Percentiles rank a stretch among this genome's conserved stretches.
Evolutionary conservation across 192 early-diverging fungal genomes (phyloP).

Genomic region (Coemansia umbellata): DNA sequence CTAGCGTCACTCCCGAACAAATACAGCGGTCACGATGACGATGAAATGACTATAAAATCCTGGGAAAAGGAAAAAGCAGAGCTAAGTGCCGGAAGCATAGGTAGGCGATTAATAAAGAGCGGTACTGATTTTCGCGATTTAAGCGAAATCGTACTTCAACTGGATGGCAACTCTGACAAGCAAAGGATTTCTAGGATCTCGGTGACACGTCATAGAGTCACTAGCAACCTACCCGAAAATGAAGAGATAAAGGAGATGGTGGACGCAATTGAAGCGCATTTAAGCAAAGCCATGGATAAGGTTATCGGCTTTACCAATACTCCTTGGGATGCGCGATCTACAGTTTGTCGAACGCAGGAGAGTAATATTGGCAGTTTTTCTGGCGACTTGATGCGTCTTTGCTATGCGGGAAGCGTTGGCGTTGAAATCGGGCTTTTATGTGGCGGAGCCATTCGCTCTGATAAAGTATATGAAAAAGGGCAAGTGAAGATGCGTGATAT

Average conservation of each 20-base stretch:
- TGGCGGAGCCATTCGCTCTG: conserved; percentile 64
- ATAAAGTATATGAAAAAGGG: conserved; percentile 54
- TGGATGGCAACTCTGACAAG: background rate
- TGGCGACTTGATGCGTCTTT: conserved; percentile 59
- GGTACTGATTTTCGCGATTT: conserved; percentile 68
- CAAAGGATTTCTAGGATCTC: conserved; percentile 6
- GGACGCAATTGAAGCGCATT: conserved; percentile 42
- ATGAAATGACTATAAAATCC: conserved; percentile 26
- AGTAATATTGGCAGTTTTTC: conserved; percentile 61
- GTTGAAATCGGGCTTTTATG: conserved; percentile 52
- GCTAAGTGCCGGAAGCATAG: conserved; percentile 4
- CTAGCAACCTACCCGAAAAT: conserved; percentile 35
- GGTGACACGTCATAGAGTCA: conserved; percentile 51
- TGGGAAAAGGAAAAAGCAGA: conserved; percentile 44
- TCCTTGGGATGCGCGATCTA: conserved; percentile 57
- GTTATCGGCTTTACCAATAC: conserved; percentile 54
- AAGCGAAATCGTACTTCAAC: conserved; percentile 45
- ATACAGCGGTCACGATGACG: conserved; percentile 21
- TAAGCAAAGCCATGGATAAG: conserved; percentile 52
- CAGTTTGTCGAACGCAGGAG: conserved; percentile 56
- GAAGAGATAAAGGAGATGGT: conserved; percentile 45
- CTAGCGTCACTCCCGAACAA: background rate
- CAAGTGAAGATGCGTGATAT: conserved; percentile 59
- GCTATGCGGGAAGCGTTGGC: conserved; percentile 40
- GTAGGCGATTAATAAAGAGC: conserved; percentile 60